phyloP scores from a whole-genome alignment of 495 filamentous ascomycete species.

The Tuber brumale region DNA sequence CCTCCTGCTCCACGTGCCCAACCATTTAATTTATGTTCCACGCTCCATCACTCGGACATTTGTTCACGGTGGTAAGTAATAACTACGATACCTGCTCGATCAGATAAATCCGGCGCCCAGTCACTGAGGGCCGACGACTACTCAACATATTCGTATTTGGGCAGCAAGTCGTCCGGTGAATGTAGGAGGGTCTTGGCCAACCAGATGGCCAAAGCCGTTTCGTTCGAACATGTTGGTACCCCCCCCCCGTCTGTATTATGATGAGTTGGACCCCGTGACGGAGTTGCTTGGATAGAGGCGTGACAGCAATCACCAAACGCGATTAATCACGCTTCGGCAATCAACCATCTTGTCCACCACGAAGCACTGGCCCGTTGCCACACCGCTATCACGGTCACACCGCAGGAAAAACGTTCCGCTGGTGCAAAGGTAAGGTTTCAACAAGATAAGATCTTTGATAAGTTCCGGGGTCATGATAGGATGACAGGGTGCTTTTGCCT shows the following conservation, averaged over 20 bases:
- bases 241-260: neutral
- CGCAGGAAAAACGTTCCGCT: neutral
- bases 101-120: neutral
- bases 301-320: neutral
- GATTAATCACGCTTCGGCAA: neutral
- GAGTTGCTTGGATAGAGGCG: neutral
- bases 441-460: neutral
- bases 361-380: neutral
- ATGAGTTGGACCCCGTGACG: neutral
- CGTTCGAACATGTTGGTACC: neutral
- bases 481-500: neutral
- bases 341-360: neutral
- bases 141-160: neutral
- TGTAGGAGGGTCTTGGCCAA: neutral
- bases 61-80: neutral
- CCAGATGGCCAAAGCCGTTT: slow-evolving; percentile 3
- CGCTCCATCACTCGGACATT: neutral
- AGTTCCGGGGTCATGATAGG: neutral
- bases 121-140: neutral
- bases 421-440: neutral
- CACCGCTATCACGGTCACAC: neutral
- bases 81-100: neutral
- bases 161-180: neutral
- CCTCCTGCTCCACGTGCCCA: neutral
- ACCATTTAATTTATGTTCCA: neutral